phyloP scores from a whole-genome alignment of 257 asterid species.

The Thymus mandschuricus region DNA sequence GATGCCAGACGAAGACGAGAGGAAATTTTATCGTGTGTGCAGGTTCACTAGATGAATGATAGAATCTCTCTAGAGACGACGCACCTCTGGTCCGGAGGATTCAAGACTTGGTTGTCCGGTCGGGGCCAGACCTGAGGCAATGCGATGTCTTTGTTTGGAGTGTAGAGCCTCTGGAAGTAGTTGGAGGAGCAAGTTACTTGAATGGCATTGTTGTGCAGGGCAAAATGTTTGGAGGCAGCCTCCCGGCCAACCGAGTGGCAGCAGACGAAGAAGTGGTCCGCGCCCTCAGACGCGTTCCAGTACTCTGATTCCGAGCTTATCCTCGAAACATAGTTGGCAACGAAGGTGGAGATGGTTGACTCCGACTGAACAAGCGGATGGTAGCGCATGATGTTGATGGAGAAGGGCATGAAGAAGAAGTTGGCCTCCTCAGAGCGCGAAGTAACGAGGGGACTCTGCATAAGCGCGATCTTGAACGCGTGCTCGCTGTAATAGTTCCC shows the following conservation, averaged over 20 bases:
- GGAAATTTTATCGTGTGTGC: background rate
- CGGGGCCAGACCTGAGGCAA: constrained; percentile 93
- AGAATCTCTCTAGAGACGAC: background rate
- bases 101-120: constrained; percentile 28
- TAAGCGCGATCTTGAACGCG: constrained; percentile 73
- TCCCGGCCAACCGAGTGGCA: constrained; percentile 77
- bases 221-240: constrained; percentile 62
- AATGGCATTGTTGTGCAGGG: constrained; percentile 58
- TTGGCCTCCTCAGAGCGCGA: constrained; percentile 53
- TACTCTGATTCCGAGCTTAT: constrained; percentile 51
- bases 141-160: constrained; percentile 69
- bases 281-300: constrained; percentile 83
- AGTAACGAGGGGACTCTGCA: constrained; percentile 53
- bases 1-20: background rate
- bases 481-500: constrained; percentile 91
- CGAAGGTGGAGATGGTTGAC: constrained; percentile 55
- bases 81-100: constrained; percentile 58
- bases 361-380: constrained; percentile 59
- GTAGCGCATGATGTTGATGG: constrained; percentile 74
- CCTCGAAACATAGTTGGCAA: constrained; percentile 53
- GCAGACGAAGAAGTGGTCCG: constrained; percentile 74
- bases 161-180: constrained; percentile 77
- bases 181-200: constrained; percentile 76
- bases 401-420: constrained; percentile 79
- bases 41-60: no score